phyloP scores from a whole-genome alignment of 768 basidiomycete species.

The Lactarius sp. region DNA sequence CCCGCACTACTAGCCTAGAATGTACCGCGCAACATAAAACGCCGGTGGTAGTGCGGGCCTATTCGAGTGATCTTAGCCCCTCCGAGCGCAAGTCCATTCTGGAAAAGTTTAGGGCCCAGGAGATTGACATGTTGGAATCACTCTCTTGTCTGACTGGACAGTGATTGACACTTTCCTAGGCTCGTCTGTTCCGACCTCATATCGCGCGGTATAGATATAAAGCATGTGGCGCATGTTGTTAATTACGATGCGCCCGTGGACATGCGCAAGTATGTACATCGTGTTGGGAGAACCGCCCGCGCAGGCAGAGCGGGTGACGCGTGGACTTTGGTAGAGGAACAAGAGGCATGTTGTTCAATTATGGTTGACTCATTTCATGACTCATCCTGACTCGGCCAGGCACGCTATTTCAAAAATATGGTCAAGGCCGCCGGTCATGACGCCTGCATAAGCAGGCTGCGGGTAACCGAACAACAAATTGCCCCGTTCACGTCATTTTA shows the following conservation, averaged over 20 bases:
- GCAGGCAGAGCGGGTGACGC: slow-evolving; percentile 86
- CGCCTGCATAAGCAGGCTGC: slow-evolving; percentile 5
- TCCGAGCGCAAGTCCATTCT: slow-evolving; percentile 72
- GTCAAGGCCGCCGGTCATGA: slow-evolving; percentile 18
- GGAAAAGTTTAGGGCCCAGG: slow-evolving; percentile 72
- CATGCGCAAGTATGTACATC: slow-evolving; percentile 97
- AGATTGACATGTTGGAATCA: slow-evolving; percentile 71
- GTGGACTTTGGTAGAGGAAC: slow-evolving; percentile 94
- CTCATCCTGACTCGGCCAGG: slow-evolving; percentile 1
- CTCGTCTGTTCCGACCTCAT: slow-evolving; percentile 96
- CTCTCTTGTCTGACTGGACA: slow-evolving; percentile 3
- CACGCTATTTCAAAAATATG: slow-evolving; percentile 26
- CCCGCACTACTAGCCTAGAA: slow-evolving; percentile 29
- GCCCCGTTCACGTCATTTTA: slow-evolving; percentile 17
- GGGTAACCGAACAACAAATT: slow-evolving; percentile 12
- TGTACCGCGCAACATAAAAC: slow-evolving; percentile 25
- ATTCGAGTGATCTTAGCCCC: slow-evolving; percentile 79
- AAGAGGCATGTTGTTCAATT: slow-evolving; percentile 52
- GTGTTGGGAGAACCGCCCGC: slow-evolving; percentile 92
- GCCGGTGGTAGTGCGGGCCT: slow-evolving; percentile 54
- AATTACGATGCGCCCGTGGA: slow-evolving; percentile 97
- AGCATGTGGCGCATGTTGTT: slow-evolving; percentile 86
- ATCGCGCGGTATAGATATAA: slow-evolving; percentile 93
- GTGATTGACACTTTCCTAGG: slow-evolving; percentile 37
- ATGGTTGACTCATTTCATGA: neutral